Evolutionary conservation across 2,329 filamentous ascomycete genomes (phyloP).

Genomic region (Pseudocercospora pini-densiflorae): DNA sequence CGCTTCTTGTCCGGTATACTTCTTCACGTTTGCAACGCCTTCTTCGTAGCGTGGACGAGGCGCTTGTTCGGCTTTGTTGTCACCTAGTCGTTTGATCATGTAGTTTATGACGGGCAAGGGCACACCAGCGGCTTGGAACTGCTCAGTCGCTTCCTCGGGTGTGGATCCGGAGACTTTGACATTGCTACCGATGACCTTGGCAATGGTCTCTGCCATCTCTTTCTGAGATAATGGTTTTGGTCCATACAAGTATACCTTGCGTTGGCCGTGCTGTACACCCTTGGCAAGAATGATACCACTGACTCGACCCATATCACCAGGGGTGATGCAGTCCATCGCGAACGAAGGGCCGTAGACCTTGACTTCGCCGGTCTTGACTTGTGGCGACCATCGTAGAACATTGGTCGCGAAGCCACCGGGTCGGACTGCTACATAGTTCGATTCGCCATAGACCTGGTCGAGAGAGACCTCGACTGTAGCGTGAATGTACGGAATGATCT

Average conservation of each 20-base stretch:
- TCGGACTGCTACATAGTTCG: constrained; percentile 47
- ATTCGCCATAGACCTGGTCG: constrained; percentile 46
- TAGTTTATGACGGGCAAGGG: constrained; percentile 27
- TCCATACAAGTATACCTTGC: constrained; percentile 45
- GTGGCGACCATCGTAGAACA: constrained; percentile 35
- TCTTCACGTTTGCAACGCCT: constrained; percentile 38
- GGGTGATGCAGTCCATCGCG: constrained; percentile 47
- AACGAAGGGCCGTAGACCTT: constrained; percentile 39
- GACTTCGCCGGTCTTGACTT: constrained; percentile 41
- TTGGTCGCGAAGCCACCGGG: constrained; percentile 55
- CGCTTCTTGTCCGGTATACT: constrained; percentile 39
- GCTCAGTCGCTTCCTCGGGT: constrained; percentile 29
- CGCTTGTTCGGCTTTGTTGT: constrained; percentile 8
- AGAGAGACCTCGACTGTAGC: constrained; percentile 52
- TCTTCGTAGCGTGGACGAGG: constrained; percentile 24
- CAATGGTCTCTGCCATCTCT: constrained; percentile 39
- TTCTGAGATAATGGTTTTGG: constrained; percentile 41
- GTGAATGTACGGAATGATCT: constrained; percentile 48
- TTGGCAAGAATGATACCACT: constrained; percentile 46
- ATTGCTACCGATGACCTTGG: constrained; percentile 40
- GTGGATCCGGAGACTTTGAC: constrained; percentile 34
- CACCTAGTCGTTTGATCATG: constrained; percentile 19
- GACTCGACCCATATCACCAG: constrained; percentile 53
- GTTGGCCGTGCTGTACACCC: constrained; percentile 36
- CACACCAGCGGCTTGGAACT: constrained; percentile 8